These are phyloP conservation scores for Ramaria rubella DNA, from an alignment of 768 basidiomycete genomes.

Conservation along the genomic window DNA sequence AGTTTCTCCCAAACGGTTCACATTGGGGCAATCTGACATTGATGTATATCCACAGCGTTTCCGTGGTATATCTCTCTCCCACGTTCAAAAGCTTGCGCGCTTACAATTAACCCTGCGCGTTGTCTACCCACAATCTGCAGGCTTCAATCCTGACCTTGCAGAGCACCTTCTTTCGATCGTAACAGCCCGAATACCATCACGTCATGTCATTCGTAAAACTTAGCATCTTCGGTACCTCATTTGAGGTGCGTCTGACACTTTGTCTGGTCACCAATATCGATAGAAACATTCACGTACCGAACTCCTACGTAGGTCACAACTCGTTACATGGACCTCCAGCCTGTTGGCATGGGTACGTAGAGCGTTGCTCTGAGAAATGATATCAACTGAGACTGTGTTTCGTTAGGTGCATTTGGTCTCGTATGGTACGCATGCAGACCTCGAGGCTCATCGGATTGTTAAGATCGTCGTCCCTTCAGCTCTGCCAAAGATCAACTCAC, in stretches of 20 bases:
- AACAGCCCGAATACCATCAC: neutral
- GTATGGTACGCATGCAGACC: slow-evolving; percentile 63
- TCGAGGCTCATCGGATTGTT: slow-evolving; percentile 7
- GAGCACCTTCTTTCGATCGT: neutral
- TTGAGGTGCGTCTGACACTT: slow-evolving; percentile 55
- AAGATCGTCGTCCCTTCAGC: slow-evolving; percentile 33
- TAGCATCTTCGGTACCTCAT: slow-evolving; percentile 96
- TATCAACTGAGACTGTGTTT: neutral
- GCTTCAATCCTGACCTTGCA: too few species aligned
- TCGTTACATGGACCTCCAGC: slow-evolving; percentile 97
- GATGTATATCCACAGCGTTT: too few species aligned
- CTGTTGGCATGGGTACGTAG: slow-evolving; percentile 93
- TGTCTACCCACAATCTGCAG: too few species aligned
- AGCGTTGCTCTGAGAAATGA: neutral
- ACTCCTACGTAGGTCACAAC: slow-evolving; percentile 73
- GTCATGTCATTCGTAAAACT: slow-evolving; percentile 94
- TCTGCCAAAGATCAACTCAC: slow-evolving; percentile 95
- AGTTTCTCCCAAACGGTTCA: too few species aligned
- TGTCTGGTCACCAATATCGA: slow-evolving; percentile 9
- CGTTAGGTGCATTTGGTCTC: slow-evolving; percentile 86
- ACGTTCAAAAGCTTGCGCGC: too few species aligned
- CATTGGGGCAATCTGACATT: too few species aligned
- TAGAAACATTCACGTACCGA: slow-evolving; percentile 1
- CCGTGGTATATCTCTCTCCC: too few species aligned
- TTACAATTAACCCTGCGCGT: too few species aligned